Evolutionary conservation across 2,329 filamentous ascomycete genomes (phyloP).

Genomic region (Trichoderma sp.): DNA sequence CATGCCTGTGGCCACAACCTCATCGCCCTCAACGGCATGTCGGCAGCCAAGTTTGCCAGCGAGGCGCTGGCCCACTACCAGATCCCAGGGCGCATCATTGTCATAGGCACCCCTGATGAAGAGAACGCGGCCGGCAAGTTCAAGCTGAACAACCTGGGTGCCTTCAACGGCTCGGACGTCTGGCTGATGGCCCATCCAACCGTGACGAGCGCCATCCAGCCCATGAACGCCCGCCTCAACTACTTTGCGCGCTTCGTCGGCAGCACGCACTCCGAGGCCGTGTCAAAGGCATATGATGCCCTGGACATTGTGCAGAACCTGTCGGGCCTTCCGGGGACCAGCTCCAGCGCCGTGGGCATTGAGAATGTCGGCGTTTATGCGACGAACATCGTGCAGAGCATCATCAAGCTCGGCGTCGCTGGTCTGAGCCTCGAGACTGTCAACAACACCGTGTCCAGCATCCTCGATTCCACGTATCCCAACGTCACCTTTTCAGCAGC

Average conservation of each 20-base stretch:
- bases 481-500: slow-evolving; percentile 26
- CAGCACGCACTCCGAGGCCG: slow-evolving; percentile 28
- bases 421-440: slow-evolving; percentile 23
- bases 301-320: slow-evolving; percentile 26
- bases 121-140: slow-evolving; percentile 32
- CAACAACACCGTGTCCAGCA: slow-evolving; percentile 24
- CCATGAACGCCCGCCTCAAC: slow-evolving; percentile 32
- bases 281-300: slow-evolving; percentile 30
- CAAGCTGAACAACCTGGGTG: slow-evolving; percentile 29
- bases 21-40: slow-evolving; percentile 31
- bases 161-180: slow-evolving; percentile 29
- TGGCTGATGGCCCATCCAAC: slow-evolving; percentile 33
- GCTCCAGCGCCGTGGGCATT: slow-evolving; percentile 29
- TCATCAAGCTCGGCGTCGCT: slow-evolving; percentile 29
- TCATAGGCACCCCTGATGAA: slow-evolving; percentile 30
- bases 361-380: slow-evolving; percentile 31
- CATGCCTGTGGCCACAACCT: slow-evolving; percentile 32
- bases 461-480: slow-evolving; percentile 28
- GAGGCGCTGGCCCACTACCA: slow-evolving; percentile 28
- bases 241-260: slow-evolving; percentile 29
- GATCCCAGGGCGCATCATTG: slow-evolving; percentile 28
- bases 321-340: slow-evolving; percentile 24
- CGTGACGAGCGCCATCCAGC: slow-evolving; percentile 29
- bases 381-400: slow-evolving; percentile 29
- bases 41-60: slow-evolving; percentile 27